Percentiles rank a stretch among this genome's conserved stretches.
These are phyloP conservation scores for Lophiotrema nucula DNA, from an alignment of 495 filamentous ascomycete genomes.

Conservation along the genomic window DNA sequence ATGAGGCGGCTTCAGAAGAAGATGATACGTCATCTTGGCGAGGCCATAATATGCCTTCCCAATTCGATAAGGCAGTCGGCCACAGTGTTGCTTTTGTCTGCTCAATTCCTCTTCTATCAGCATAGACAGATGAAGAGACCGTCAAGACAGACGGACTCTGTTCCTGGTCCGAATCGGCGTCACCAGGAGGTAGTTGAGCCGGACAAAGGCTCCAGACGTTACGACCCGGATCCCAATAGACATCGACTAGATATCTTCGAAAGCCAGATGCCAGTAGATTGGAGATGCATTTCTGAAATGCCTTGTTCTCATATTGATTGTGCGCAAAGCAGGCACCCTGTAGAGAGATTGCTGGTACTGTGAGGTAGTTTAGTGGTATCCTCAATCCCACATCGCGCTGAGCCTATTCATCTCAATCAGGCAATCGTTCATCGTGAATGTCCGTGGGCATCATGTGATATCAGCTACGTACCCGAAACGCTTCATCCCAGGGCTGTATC, in stretches of 20 bases:
- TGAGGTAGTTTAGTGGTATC: conserved; percentile 63
- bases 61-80: neutral
- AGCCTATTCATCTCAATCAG: conserved; percentile 40
- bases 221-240: conserved; percentile 61
- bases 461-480: conserved; percentile 8
- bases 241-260: conserved; percentile 57
- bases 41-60: neutral
- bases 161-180: neutral
- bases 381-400: conserved; percentile 60
- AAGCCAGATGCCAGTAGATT: conserved; percentile 62
- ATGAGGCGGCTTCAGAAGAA: neutral
- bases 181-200: conserved; percentile 41
- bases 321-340: conserved; percentile 59
- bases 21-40: neutral
- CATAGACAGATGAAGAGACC: neutral
- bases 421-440: conserved; percentile 3
- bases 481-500: conserved; percentile 7
- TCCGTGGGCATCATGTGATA: conserved; percentile 3
- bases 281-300: conserved; percentile 55
- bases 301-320: conserved; percentile 49
- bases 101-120: neutral
- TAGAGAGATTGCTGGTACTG: conserved; percentile 54
- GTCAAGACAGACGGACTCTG: neutral
- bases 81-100: no score
- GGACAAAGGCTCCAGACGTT: conserved; percentile 62